phyloP scores from a whole-genome alignment of 176 grass and related monocot species.

The Aegilops longissima region DNA sequence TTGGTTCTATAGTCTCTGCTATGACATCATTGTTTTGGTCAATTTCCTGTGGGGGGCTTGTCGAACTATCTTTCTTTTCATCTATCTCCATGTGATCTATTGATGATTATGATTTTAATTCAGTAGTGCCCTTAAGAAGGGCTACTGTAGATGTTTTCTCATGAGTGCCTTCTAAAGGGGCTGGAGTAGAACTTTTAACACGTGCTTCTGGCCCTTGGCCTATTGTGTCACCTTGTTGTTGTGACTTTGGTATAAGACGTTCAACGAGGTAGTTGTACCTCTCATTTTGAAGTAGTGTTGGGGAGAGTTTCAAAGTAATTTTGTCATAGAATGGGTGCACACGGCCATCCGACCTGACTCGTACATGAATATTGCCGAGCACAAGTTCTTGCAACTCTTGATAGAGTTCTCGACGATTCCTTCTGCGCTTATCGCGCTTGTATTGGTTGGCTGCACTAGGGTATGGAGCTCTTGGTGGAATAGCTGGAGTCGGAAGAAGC shows the following conservation, averaged over 20 bases:
- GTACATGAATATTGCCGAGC: not conserved
- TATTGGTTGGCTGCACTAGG: too few species aligned
- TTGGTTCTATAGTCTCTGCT: accelerated
- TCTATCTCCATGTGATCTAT: not conserved
- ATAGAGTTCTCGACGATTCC: too few species aligned
- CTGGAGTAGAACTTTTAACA: too few species aligned
- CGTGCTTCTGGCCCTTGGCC: not conserved
- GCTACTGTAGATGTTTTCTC: not conserved
- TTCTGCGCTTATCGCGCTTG: too few species aligned
- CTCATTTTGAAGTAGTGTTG: not conserved
- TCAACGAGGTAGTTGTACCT: not conserved
- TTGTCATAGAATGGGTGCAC: not conserved
- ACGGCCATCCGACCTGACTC: not conserved
- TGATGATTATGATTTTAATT: not conserved
- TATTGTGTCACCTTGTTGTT: not conserved
- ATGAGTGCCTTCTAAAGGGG: not conserved
- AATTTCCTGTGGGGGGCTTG: not conserved
- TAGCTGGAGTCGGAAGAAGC: not conserved
- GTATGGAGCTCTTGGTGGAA: not conserved
- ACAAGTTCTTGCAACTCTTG: too few species aligned
- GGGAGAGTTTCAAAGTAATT: not conserved
- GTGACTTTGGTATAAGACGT: not conserved
- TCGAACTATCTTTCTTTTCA: not conserved
- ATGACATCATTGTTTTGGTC: not conserved
- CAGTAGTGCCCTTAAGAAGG: not conserved